These are phyloP conservation scores for Fusarium cicatricum DNA, from an alignment of 2,329 filamentous ascomycete genomes.

Conservation along the genomic window DNA sequence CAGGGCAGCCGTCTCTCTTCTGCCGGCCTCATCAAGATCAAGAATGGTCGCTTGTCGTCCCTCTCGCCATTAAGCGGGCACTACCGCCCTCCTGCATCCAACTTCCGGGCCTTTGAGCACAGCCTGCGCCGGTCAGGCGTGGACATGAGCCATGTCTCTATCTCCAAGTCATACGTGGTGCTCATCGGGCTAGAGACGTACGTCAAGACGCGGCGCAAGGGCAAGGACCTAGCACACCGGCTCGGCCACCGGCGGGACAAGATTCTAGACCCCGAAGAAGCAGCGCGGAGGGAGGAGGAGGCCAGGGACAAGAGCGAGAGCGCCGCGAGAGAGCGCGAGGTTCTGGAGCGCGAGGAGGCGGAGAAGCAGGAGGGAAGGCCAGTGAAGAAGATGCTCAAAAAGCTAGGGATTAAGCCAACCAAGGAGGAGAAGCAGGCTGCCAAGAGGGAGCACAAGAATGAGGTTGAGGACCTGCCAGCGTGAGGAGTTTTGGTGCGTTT, in stretches of 20 bases:
- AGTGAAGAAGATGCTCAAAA: conserved; percentile 50
- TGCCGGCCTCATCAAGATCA: conserved; percentile 86
- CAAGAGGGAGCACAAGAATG: conserved; percentile 33
- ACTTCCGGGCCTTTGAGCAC: conserved; percentile 83
- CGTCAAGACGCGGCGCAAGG: conserved; percentile 70
- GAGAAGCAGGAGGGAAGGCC: conserved; percentile 50
- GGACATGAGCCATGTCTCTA: conserved; percentile 80
- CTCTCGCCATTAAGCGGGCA: conserved; percentile 80
- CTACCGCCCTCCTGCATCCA: conserved; percentile 83
- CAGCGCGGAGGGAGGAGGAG: conserved; percentile 64
- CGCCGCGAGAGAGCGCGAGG: conserved; percentile 59
- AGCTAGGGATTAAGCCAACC: conserved; percentile 48
- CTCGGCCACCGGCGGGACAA: conserved; percentile 64
- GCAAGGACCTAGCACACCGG: conserved; percentile 63
- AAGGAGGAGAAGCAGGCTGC: conserved; percentile 36
- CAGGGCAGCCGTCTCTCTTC: conserved; percentile 83
- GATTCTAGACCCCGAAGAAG: conserved; percentile 67
- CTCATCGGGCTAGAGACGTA: conserved; percentile 86
- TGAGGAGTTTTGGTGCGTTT: background rate
- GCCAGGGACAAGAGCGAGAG: conserved; percentile 68
- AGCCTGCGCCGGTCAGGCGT: conserved; percentile 76
- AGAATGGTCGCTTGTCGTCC: conserved; percentile 77
- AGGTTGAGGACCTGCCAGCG: conserved; percentile 17
- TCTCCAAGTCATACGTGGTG: conserved; percentile 83
- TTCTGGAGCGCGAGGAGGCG: conserved; percentile 50